phyloP scores from a whole-genome alignment of 73 alveolate genomes.

The Paramecium pentaurelia region DNA sequence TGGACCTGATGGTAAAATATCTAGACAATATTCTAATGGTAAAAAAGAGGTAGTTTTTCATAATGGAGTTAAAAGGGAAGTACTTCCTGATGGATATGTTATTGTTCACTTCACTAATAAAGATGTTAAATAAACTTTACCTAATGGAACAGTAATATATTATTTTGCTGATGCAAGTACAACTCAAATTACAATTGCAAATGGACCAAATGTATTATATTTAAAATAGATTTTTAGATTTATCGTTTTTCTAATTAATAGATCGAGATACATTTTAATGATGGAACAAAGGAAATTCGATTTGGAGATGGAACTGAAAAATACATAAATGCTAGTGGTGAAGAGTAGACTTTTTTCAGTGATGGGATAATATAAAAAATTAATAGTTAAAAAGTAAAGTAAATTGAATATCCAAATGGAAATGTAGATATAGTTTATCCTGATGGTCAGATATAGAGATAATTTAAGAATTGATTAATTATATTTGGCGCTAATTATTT shows the following conservation, averaged over 20 bases:
- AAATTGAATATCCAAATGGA: constrained; percentile 57
- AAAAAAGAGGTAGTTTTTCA: constrained; percentile 89
- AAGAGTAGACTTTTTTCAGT: constrained; percentile 74
- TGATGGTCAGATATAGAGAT: constrained; percentile 28
- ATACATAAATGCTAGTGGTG: constrained; percentile 85
- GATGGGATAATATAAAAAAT: constrained; percentile 52
- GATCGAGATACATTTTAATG: constrained; percentile 94
- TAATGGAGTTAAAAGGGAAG: constrained; percentile 95
- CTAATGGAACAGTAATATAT: constrained; percentile 92
- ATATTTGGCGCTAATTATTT: neutral
- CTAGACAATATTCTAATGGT: constrained; percentile 82
- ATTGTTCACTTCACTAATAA: constrained; percentile 90
- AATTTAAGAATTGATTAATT: neutral
- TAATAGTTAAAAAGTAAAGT: constrained; percentile 28
- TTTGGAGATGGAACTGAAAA: constrained; percentile 91
- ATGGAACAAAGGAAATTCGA: constrained; percentile 92
- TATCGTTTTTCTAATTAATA: constrained; percentile 84
- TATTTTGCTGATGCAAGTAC: constrained; percentile 94
- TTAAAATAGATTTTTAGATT: constrained; percentile 38
- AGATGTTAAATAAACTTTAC: constrained; percentile 85
- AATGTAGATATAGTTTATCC: constrained; percentile 41
- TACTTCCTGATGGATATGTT: constrained; percentile 93
- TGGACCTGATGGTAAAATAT: constrained; percentile 67
- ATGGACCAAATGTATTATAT: constrained; percentile 84
- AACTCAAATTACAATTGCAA: constrained; percentile 90